phyloP scores from a whole-genome alignment of 139 green algal species.

The Zygnema circumcarinatum region DNA sequence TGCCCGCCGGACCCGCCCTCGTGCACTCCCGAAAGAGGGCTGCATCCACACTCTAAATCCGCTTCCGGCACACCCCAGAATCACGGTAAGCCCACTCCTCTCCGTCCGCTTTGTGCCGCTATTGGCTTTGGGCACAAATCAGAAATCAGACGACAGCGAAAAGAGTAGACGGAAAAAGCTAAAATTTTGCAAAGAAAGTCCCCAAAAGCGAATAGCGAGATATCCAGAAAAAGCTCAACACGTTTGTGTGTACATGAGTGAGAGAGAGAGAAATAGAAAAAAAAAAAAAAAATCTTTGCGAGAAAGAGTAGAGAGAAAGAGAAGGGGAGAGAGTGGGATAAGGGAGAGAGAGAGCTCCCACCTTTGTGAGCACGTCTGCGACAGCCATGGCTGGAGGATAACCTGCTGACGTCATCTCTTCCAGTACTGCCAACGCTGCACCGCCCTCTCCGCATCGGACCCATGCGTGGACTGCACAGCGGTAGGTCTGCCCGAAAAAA shows the following conservation, averaged over 20 bases:
- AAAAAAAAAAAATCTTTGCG: too few relatives aligned
- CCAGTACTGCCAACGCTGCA: conserved; percentile 9
- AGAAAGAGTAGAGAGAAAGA: too few relatives aligned
- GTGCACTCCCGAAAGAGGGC: conserved; percentile 49
- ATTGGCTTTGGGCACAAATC: too few relatives aligned
- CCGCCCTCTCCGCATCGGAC: conserved; percentile 54
- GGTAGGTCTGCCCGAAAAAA: conserved; percentile 35
- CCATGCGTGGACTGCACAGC: conserved; percentile 40
- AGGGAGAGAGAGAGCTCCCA: too few relatives aligned
- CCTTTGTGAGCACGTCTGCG: conserved; percentile 45
- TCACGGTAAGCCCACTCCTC: not conserved
- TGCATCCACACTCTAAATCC: conserved; percentile 41
- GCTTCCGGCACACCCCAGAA: not conserved
- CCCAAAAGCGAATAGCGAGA: too few relatives aligned
- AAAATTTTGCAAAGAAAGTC: too few relatives aligned
- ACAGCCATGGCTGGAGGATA: conserved; percentile 47
- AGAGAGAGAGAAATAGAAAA: too few relatives aligned
- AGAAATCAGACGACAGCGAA: too few relatives aligned
- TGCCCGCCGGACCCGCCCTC: conserved; percentile 17
- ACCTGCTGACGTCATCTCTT: conserved; percentile 54
- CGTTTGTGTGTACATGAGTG: not conserved
- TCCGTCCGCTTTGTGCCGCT: too few relatives aligned
- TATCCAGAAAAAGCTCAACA: too few relatives aligned
- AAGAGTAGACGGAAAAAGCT: too few relatives aligned
- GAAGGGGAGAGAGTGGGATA: too few relatives aligned